Percentiles rank a stretch among this genome's conserved stretches.
phyloP scores from a whole-genome alignment of 2,329 filamentous ascomycete genomes.

The Monilinia fructigena region DNA sequence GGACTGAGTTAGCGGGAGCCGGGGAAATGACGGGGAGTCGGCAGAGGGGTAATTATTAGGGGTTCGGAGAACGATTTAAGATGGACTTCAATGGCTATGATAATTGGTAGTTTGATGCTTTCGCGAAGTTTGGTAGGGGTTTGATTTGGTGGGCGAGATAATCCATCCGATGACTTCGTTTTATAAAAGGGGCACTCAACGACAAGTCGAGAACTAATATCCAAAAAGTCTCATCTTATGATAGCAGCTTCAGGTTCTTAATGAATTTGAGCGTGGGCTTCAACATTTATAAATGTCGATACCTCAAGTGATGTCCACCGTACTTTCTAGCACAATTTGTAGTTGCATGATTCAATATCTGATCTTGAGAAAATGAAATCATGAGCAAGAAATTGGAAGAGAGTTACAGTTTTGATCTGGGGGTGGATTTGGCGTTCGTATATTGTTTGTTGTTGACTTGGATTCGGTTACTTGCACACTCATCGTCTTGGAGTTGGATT shows the following conservation, averaged over 20 bases:
- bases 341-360: background rate
- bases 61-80: background rate
- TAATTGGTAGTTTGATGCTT: background rate
- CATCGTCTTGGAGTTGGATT: no score
- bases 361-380: background rate
- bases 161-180: background rate
- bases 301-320: no score
- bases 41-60: constrained; percentile 7
- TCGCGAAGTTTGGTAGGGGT: background rate
- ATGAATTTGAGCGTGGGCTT: background rate
- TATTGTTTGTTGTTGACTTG: background rate
- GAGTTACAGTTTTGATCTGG: no score
- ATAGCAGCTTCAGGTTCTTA: background rate
- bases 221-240: background rate
- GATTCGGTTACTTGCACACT: no score
- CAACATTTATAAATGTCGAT: background rate
- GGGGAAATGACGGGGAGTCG: constrained; percentile 26
- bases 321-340: background rate
- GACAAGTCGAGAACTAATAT: background rate
- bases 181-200: background rate
- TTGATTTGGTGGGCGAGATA: background rate
- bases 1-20: constrained; percentile 30
- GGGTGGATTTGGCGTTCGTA: no score
- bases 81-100: background rate
- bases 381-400: background rate